phyloP scores from a whole-genome alignment of 2,329 filamentous ascomycete species.

The Botrytis paeoniae region DNA sequence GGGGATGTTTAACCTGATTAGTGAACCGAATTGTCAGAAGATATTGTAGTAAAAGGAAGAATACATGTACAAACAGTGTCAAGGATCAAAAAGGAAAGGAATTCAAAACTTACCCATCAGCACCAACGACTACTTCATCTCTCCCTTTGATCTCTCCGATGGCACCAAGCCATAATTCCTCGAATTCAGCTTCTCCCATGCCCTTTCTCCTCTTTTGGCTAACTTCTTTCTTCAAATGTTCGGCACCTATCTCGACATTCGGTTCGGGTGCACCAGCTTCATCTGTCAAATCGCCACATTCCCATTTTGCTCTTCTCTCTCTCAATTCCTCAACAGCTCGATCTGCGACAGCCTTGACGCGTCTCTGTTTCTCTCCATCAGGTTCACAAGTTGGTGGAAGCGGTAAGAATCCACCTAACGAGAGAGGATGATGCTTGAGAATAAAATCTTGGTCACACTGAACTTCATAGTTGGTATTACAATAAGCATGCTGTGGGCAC shows the following conservation, averaged over 20 bases:
- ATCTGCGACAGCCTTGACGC: constrained; percentile 83
- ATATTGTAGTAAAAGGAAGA: constrained; percentile 40
- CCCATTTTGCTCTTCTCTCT: constrained; percentile 80
- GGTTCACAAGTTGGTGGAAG: constrained; percentile 90
- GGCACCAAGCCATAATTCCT: constrained; percentile 77
- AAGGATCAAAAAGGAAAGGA: constrained; percentile 18
- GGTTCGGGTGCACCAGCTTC: constrained; percentile 58
- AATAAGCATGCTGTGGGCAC: constrained; percentile 87
- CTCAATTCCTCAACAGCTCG: constrained; percentile 83
- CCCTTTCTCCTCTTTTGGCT: constrained; percentile 74
- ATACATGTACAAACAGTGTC: constrained; percentile 10
- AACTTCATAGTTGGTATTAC: constrained; percentile 73
- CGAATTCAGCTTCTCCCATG: constrained; percentile 85
- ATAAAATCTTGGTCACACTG: constrained; percentile 86
- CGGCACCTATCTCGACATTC: constrained; percentile 60
- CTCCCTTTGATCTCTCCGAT: constrained; percentile 66
- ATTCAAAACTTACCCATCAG: constrained; percentile 49
- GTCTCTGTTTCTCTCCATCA: constrained; percentile 86
- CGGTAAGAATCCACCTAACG: constrained; percentile 75
- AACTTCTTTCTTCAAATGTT: constrained; percentile 74
- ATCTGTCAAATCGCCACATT: constrained; percentile 73
- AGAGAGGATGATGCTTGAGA: constrained; percentile 77
- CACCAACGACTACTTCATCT: constrained; percentile 56
- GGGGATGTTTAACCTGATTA: constrained; percentile 79
- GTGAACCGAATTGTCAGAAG: constrained; percentile 59